Percentiles rank a stretch among this genome's conserved stretches.
phyloP scores from a whole-genome alignment of 2,329 filamentous ascomycete genomes.

The Drechslerella coelobrocha region DNA sequence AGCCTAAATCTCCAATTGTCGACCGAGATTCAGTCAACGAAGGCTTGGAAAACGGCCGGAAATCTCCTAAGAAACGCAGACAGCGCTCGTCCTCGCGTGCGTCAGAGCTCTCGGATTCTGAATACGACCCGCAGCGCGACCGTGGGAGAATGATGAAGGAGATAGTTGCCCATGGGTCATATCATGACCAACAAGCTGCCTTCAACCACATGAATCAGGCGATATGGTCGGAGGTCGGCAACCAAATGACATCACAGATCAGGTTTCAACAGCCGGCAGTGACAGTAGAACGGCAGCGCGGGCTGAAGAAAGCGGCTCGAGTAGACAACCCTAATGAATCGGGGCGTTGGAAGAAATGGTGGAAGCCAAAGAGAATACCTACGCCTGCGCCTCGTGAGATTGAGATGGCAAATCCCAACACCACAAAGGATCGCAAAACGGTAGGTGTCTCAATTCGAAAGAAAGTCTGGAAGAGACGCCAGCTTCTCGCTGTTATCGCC shows the following conservation, averaged over 20 bases:
- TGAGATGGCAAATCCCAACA: conserved; percentile 4
- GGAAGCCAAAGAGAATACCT: neutral
- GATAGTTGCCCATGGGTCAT: conserved; percentile 30
- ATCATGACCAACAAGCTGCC: conserved; percentile 37
- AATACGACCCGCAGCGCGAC: conserved; percentile 9
- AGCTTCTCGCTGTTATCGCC: conserved; percentile 6
- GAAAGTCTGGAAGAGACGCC: conserved; percentile 11
- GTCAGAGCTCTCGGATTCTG: conserved; percentile 2
- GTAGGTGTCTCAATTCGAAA: neutral
- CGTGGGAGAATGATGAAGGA: conserved; percentile 19
- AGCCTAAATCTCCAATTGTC: conserved; percentile 1
- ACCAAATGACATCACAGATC: conserved; percentile 27
- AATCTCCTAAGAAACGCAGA: neutral
- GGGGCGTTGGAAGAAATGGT: neutral
- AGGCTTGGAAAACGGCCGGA: conserved; percentile 4
- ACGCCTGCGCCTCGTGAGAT: neutral
- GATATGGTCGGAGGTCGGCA: conserved; percentile 39
- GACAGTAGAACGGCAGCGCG: neutral
- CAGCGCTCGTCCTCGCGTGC: neutral
- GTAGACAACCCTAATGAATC: too few species aligned
- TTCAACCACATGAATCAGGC: conserved; percentile 28
- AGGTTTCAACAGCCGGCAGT: conserved; percentile 14
- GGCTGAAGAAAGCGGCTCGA: neutral
- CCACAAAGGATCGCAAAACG: neutral
- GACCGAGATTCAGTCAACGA: neutral